Base-by-base conservation (phyloP, 2,329 filamentous ascomycete genomes). In the Hirsutella thompsonii region DNA sequence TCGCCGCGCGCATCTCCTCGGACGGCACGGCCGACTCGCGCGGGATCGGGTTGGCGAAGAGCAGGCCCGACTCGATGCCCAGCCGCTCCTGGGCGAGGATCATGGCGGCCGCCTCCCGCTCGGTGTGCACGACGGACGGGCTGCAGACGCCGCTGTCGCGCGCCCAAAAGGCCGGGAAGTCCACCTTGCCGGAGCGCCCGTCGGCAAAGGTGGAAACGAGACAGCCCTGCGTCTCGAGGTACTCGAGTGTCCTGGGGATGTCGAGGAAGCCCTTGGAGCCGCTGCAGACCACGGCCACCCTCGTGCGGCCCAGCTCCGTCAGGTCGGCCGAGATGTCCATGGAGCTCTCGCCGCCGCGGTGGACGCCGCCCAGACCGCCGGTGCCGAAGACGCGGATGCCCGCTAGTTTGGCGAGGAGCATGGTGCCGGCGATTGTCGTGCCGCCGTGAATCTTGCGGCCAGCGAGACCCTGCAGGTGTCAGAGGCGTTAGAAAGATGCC, bases 191-290 rank as follows among this genome's bases (percentile, higher is more conserved):
- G 20, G 65, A 62, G 30, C 85, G 74, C 1, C 84, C 86, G 60
- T 94, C 86, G 20, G 87, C 81, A 64, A 96, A 98, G 2, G 92
- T 96, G 3, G 79, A 83, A 1, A 95, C 88, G 30, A 81, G 73
- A 19, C 87, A 88, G 9, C 84, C 84, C 55, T 81, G 76, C 0
- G 77, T 81, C 58, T 81, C 78, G 18, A 81, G 67, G 50, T 71
- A 72, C 64, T 98, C 92, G 5, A 98, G 70, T 0, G 92, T 98
- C 40, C 86, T 74, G 2, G 83, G 79, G 44, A 95, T 88, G 56
- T 98, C 92, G 30, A 98, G 70, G 60, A 98, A 96, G 46, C 90
- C 92, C 65, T 98, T 98, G 65, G 87, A 93, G 13, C 92, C 92
- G 48, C 84, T 87, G 59, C 82, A 84, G 40, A 98, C 70, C 2